Evolutionary conservation across 177 flowering plant genomes (phyloP), one percentile per base, ranked within the genome.

Genomic region (Tripterygium wilfordii): DNA sequence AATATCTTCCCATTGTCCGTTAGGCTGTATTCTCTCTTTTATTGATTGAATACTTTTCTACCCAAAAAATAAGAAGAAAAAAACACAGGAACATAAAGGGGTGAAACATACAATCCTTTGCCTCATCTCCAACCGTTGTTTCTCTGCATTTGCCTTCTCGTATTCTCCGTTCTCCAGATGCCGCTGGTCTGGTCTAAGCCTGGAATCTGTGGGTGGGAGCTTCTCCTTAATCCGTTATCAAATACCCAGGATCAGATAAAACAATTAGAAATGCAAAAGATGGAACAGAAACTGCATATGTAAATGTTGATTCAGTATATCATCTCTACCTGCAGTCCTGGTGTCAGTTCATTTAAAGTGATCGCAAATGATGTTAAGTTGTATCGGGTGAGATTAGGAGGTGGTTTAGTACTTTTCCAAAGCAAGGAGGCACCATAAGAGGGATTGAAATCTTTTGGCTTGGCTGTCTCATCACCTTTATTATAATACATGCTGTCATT

Each of bases 171-270:
- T 88, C 66, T 91, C 98, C 26, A 91, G 70, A 76, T 77, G 69
- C 47, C 96, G 77, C 63, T 91, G 98, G 50, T 91, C 98, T 28
- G 98, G 98, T 67, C 98, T 75, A 22, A 83, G 83, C 63, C 98
- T 79, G 40, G 96, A 91, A 71, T 91, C 98, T 20, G 95, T 88
- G 18, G 96, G 95, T 8, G 98, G 98, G 32, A 91, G 95, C 62
- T 72, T 82, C 81, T 85, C 96, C 98, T 91, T 76, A 64, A 76
- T 70, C 72, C 71, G 70, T 70, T 45, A 76, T 69, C 69, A 88
- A 81, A 77, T 62, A 73, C 51, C 62, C 58, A 45, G 60, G 29
- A 73, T 79, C 76, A 77, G 77, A 72, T 53, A 51, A 61, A 62
- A 71, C n/a, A 53, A 67, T 70, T 66, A 61, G 62, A 72, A 25